Evolutionary conservation across 2,329 filamentous ascomycete genomes (phyloP), one percentile per base, ranked within the genome.

Genomic region (Cladosporium sp.): DNA sequence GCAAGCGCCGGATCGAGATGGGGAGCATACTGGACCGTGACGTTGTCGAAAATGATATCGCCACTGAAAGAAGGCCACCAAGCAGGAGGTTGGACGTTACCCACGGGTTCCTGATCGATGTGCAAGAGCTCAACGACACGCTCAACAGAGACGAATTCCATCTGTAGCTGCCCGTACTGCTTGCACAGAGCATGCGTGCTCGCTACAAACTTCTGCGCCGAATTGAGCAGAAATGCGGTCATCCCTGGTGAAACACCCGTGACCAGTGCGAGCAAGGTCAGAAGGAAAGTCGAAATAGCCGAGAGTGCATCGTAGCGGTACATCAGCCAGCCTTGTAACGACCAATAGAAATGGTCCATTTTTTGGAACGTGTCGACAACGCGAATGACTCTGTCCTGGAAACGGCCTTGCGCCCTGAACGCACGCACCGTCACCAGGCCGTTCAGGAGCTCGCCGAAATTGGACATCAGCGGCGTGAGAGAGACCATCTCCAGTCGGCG

Each of bases 291-390:
- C 7, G 88, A 88, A 3, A 79, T 64, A 0, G 85, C 86, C 0
- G 88, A 88, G 5, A 91, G 69, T 7, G 74, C 68, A 58, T 88
- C 84, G 50, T 93, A 92, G 11, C 90, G 82, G 61, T 86, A 89
- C 64, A 84, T 83, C 2, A 95, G 75, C 90, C 90, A 95, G 7
- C 83, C 82, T 57, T 94, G 88, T 38, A 94, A 76, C 52, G 84
- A 87, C 72, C 90, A 95, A 70, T 94, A 95, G 70, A 95, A 95
- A 66, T 96, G 91, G 61, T 96, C 91, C 78, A 95, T 93, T 64
- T 89, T 89, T 66, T 95, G 91, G 63, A 95, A 95, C 15, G 83
- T 83, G 62, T 95, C 90, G 0, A 90, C 89, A 0, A 90, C 89
- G 2, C 78, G 73, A 29, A 96, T 84, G 46, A 94, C 88, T 43